These are phyloP conservation scores for Penicillium paradoxum DNA, from an alignment of 495 filamentous ascomycete genomes.

Conservation along the genomic window DNA sequence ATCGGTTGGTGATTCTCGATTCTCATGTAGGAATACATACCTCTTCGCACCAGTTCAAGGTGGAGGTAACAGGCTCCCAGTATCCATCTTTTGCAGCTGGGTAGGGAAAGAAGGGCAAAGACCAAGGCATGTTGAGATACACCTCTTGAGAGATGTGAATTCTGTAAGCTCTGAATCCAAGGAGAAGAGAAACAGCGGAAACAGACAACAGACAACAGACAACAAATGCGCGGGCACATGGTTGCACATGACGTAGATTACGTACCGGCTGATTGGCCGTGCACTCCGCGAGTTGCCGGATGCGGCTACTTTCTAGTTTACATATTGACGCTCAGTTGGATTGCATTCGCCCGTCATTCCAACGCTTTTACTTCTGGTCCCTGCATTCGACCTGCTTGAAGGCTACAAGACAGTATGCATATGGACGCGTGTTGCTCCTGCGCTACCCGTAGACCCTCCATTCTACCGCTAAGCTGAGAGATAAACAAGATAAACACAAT, in stretches of 20 bases:
- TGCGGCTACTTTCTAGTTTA: background rate
- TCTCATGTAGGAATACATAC: conserved; percentile 40
- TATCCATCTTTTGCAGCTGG: conserved; percentile 60
- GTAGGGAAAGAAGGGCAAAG: conserved; percentile 62
- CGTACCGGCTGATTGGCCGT: conserved; percentile 15
- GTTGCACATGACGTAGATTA: conserved; percentile 28
- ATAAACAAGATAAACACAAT: too few relatives aligned
- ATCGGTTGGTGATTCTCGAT: background rate
- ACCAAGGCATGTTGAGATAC: conserved; percentile 29
- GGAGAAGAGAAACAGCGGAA: conserved; percentile 1
- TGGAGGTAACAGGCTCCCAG: conserved; percentile 84
- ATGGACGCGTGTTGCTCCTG: background rate
- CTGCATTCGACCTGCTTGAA: too few relatives aligned
- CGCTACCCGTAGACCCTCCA: too few relatives aligned
- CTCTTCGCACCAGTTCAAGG: conserved; percentile 93
- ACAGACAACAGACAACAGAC: background rate
- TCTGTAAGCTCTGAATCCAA: background rate
- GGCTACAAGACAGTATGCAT: background rate
- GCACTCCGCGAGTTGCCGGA: conserved; percentile 22
- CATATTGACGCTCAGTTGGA: background rate
- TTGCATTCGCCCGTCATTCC: too few relatives aligned
- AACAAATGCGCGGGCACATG: too few relatives aligned
- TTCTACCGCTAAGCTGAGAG: too few relatives aligned
- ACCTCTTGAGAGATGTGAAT: background rate
- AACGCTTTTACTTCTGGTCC: too few relatives aligned